Percentiles rank a stretch among this genome's conserved stretches.
Conservation (phyloP, 306 rosid species). For the Rubus idaeus region DNA sequence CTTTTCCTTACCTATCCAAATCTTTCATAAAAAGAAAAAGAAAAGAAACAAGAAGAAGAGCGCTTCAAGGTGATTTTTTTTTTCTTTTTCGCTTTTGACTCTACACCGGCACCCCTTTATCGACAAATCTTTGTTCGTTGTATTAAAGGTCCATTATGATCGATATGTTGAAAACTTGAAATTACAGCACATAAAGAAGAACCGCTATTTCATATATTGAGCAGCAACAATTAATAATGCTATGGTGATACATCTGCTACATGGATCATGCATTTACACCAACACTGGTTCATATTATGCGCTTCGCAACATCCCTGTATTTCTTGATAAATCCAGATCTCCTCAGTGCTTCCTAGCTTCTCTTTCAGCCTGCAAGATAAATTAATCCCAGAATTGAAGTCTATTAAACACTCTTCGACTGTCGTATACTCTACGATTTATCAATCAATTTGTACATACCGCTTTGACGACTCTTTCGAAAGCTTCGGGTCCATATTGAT, state of each 20-base stretch:
- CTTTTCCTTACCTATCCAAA: no score
- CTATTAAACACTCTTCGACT: not conserved
- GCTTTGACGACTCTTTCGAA: conserved; percentile 72
- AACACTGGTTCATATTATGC: not conserved
- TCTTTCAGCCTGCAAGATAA: conserved; percentile 65
- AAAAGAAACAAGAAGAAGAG: no score
- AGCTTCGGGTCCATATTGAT: conserved; percentile 62
- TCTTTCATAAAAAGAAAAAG: no score
- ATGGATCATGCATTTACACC: not conserved
- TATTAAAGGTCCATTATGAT: no score
- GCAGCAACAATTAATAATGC: not conserved
- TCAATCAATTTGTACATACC: conserved; percentile 29
- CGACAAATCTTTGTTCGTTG: no score
- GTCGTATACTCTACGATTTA: not conserved
- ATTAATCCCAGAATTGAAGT: not conserved
- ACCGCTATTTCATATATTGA: not conserved
- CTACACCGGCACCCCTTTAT: no score
- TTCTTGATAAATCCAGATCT: not conserved
- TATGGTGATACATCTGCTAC: not conserved
- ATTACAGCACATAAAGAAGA: not conserved
- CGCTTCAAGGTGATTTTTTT: no score
- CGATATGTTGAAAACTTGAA: not conserved
- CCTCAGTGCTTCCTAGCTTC: conserved; percentile 71
- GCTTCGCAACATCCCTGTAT: not conserved
- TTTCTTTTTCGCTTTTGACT: not conserved